These are phyloP conservation scores for Trypanosoma rangeli DNA, from an alignment of 208 protist species.

Conservation along the genomic window DNA sequence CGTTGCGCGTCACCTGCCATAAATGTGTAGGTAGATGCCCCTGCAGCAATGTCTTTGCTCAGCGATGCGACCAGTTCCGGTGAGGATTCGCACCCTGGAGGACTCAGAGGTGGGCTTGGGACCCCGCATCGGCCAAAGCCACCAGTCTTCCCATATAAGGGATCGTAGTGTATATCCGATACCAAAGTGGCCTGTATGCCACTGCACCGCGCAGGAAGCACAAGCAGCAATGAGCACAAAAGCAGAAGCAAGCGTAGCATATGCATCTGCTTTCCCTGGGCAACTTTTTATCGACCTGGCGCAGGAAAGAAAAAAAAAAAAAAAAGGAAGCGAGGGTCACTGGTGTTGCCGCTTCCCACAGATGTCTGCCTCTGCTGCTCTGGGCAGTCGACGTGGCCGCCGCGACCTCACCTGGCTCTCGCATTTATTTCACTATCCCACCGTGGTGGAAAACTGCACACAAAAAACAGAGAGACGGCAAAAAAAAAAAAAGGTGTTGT, in stretches of 20 bases:
- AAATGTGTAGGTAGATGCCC: slow-evolving; percentile 37
- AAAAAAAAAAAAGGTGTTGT: too few relatives aligned
- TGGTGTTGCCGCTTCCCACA: neutral
- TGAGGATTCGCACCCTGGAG: slow-evolving; percentile 56
- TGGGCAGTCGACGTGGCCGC: too few relatives aligned
- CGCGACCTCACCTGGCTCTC: too few relatives aligned
- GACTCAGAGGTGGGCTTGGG: slow-evolving; percentile 29
- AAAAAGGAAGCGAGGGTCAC: too few relatives aligned
- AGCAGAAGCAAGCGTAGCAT: neutral
- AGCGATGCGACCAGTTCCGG: slow-evolving; percentile 44
- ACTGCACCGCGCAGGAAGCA: slow-evolving; percentile 8
- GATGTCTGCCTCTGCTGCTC: too few relatives aligned
- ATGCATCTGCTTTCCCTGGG: slow-evolving; percentile 1
- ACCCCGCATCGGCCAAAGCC: slow-evolving; percentile 37
- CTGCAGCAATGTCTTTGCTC: slow-evolving; percentile 35
- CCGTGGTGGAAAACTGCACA: too few relatives aligned
- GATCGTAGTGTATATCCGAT: slow-evolving; percentile 85
- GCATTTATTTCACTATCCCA: too few relatives aligned
- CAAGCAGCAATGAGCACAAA: neutral
- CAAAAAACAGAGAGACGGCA: too few relatives aligned
- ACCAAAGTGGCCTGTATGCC: slow-evolving; percentile 43
- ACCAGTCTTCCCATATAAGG: slow-evolving; percentile 46
- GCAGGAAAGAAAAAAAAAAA: neutral
- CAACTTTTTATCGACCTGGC: neutral
- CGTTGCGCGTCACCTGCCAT: slow-evolving; percentile 76